Evolutionary conservation across 495 filamentous ascomycete genomes (phyloP), one percentile per base, ranked within the genome.

Genomic region (Sordaria brevicollis): DNA sequence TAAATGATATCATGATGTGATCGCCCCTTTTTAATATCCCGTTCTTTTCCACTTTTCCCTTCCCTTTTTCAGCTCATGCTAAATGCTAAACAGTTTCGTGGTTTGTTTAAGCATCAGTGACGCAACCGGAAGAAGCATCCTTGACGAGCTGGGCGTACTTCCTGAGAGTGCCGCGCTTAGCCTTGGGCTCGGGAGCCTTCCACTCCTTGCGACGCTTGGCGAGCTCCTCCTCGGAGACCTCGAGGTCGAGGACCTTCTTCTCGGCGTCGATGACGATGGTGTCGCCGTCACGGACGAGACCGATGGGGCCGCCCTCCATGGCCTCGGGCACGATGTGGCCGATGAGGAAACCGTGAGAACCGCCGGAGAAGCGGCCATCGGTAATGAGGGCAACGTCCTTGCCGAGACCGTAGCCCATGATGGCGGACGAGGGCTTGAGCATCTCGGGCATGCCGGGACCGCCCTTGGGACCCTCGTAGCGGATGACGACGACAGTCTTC

Each of bases 401-500:
- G 35, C 92, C 92, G 13, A 94, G 89, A 2, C 92, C 92, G 36
- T 90, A 90, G 68, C 92, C 92, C 92, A 94, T 94, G 80, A 94
- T 93, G 29, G 91, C 91, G 10, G 89, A 89, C 68, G 85, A 88
- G 49, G 92, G 92, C 79, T 94, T 94, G 75, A 94, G 80, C 92
- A 93, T 93, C 81, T 94, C 92, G 11, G 92, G 91, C 92, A 94
- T 94, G 65, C 91, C 91, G 0, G 91, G 91, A 1, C 90, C 90
- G 69, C 91, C 91, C 79, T 91, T 91, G 65, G 91, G 91, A 0
- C 92, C 95, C 75, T 94, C 93, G 84, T 99, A 97, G 65, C 95
- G 92, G 83, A 99, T 98, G 65, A 98, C 89, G 65, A 97, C 94
- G 35, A 99, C 96, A 0, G 92, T 96, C 84, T 97, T 98, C 81